phyloP scores from a whole-genome alignment of 2,329 filamentous ascomycete species.

The Scedosporium dehoogii region DNA sequence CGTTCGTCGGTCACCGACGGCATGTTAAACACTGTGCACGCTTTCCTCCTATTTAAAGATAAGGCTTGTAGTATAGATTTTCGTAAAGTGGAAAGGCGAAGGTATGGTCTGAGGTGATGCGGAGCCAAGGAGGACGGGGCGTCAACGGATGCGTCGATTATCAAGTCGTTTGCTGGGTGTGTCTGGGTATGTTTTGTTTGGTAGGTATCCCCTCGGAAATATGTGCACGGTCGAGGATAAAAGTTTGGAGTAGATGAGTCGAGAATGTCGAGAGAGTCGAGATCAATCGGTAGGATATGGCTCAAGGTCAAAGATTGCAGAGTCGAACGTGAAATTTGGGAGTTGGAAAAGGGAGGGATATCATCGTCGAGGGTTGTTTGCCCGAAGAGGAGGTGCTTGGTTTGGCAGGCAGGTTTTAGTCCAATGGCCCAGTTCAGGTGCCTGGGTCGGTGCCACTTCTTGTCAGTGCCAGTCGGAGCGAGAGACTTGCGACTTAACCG shows the following conservation, averaged over 20 bases:
- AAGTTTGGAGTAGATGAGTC: not conserved
- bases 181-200: no score
- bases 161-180: no score
- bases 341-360: slow-evolving; percentile 2
- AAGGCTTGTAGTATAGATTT: not conserved
- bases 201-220: not conserved
- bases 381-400: not conserved
- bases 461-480: not conserved
- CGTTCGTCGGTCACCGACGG: slow-evolving; percentile 22
- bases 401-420: slow-evolving; percentile 1
- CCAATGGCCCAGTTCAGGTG: slow-evolving; percentile 4
- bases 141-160: no score
- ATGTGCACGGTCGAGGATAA: not conserved
- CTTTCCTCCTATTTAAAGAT: not conserved
- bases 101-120: not conserved
- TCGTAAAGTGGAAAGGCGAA: not conserved
- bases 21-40: slow-evolving; percentile 16
- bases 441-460: not conserved
- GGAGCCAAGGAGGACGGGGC: no score
- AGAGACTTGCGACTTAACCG: no score
- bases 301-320: not conserved
- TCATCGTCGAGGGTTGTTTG: not conserved
- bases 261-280: no score
- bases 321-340: not conserved
- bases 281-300: no score